A percentile compares a stretch with the other conserved stretches of the same genome.
phyloP scores from a whole-genome alignment of 2,329 filamentous ascomycete genomes.

The Diplocarpon mali region DNA sequence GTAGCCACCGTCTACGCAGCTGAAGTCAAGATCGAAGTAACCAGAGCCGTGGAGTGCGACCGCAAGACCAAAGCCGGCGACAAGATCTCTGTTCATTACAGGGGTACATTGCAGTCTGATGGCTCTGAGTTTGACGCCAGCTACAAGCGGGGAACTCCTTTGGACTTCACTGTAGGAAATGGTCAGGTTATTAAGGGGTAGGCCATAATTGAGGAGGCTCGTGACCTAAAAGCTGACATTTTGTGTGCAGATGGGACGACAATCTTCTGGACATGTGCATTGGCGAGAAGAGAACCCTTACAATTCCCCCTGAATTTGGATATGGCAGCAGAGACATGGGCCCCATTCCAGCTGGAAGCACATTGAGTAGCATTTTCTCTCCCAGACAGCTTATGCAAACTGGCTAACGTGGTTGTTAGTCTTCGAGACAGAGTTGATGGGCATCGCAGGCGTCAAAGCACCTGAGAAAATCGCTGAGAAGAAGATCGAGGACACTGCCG shows the following conservation, averaged over 20 bases:
- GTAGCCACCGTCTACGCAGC: conserved; percentile 22
- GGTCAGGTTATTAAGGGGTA: conserved; percentile 85
- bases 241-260: conserved; percentile 62
- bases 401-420: conserved; percentile 36
- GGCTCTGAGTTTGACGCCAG: conserved; percentile 77
- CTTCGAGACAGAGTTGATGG: conserved; percentile 85
- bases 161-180: conserved; percentile 67
- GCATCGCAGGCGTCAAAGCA: conserved; percentile 59
- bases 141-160: conserved; percentile 66
- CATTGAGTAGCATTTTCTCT: conserved; percentile 45
- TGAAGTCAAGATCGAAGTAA: conserved; percentile 65
- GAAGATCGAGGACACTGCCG: conserved; percentile 22
- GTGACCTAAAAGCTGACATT: background rate
- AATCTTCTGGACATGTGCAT: conserved; percentile 90
- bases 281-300: conserved; percentile 83
- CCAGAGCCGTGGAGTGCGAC: conserved; percentile 62
- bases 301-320: conserved; percentile 74
- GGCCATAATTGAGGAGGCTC: conserved; percentile 26
- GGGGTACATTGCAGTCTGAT: conserved; percentile 61
- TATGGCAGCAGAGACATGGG: conserved; percentile 71
- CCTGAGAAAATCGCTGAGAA: conserved; percentile 18
- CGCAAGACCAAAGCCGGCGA: conserved; percentile 70
- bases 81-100: conserved; percentile 78
- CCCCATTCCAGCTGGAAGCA: conserved; percentile 73
- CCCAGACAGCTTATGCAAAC: conserved; percentile 5